Evolutionary conservation across 768 basidiomycete species (phyloP).

Genomic region (Trametes meyenii): DNA sequence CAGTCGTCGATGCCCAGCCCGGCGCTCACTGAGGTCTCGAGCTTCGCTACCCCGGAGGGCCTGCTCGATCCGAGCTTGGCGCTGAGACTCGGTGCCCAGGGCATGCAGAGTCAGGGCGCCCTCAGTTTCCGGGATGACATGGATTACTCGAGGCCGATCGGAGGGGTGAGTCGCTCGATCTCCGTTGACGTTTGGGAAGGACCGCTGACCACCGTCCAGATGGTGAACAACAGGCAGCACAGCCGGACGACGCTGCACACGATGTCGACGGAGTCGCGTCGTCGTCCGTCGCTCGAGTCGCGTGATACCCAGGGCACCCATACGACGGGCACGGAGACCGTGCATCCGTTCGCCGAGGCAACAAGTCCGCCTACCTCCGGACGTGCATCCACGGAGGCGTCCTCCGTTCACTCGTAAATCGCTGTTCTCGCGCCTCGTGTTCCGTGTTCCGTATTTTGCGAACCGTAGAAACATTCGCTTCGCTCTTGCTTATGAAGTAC

Average conservation of each 20-base stretch:
- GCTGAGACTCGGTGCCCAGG: constrained; percentile 11
- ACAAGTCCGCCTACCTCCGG: neutral
- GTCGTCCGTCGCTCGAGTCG: constrained; percentile 10
- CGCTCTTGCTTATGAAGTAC: neutral
- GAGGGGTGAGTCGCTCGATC: constrained; percentile 26
- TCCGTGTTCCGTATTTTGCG: neutral
- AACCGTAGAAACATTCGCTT: neutral
- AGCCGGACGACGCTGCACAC: constrained; percentile 29
- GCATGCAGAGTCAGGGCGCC: constrained; percentile 31
- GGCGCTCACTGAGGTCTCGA: constrained; percentile 29
- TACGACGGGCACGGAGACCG: constrained; percentile 1
- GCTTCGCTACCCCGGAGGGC: constrained; percentile 27
- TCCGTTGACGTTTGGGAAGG: neutral
- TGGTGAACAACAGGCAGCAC: constrained; percentile 27
- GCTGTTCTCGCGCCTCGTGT: too few species aligned
- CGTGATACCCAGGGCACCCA: constrained; percentile 3
- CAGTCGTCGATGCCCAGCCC: constrained; percentile 28
- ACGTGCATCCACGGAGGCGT: neutral
- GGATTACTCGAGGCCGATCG: constrained; percentile 34
- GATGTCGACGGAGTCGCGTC: constrained; percentile 13
- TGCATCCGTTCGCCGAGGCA: neutral
- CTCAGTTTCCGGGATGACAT: constrained; percentile 33
- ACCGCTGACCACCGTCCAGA: neutral
- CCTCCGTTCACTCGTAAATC: neutral
- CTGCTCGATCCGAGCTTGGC: constrained; percentile 29